These are phyloP conservation scores for Pinus taeda DNA, from an alignment of 75 land plant species.

Conservation along the genomic window DNA sequence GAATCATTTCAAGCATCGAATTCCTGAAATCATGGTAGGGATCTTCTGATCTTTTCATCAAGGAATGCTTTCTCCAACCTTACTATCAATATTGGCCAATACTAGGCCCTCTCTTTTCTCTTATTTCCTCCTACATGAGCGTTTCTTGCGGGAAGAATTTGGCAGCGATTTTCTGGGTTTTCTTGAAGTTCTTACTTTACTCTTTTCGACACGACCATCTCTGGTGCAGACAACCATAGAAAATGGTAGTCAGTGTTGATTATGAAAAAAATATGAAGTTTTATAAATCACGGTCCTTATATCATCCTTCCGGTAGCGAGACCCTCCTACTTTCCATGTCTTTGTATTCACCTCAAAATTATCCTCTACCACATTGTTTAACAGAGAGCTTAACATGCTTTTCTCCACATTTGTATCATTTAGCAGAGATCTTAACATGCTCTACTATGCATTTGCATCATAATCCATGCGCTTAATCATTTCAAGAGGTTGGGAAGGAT, in stretches of 20 bases:
- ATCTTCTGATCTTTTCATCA: conserved; percentile 55
- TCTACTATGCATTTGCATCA: not conserved
- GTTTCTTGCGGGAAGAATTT: not conserved
- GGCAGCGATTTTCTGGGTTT: not conserved
- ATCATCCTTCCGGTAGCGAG: not conserved
- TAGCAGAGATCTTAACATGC: no score
- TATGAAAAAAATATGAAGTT: not conserved
- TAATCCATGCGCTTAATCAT: no score
- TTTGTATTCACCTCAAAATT: conserved; percentile 25
- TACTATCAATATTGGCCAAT: no score
- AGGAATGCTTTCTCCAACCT: conserved; percentile 24
- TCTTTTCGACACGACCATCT: not conserved
- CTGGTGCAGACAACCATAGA: not conserved
- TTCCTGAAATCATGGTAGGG: conserved; percentile 59
- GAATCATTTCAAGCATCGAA: conserved; percentile 71
- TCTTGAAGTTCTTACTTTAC: not conserved
- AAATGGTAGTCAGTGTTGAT: not conserved
- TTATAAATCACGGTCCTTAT: conserved; percentile 6
- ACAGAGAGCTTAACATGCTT: no score
- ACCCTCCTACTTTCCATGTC: conserved; percentile 12
- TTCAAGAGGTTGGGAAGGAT: no score
- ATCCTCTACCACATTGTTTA: not conserved
- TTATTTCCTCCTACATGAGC: not conserved
- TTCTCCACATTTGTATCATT: no score
- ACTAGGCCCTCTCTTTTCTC: not conserved